Conservation (phyloP, 768 basidiomycete genomes). For the Obba rivulosa region DNA sequence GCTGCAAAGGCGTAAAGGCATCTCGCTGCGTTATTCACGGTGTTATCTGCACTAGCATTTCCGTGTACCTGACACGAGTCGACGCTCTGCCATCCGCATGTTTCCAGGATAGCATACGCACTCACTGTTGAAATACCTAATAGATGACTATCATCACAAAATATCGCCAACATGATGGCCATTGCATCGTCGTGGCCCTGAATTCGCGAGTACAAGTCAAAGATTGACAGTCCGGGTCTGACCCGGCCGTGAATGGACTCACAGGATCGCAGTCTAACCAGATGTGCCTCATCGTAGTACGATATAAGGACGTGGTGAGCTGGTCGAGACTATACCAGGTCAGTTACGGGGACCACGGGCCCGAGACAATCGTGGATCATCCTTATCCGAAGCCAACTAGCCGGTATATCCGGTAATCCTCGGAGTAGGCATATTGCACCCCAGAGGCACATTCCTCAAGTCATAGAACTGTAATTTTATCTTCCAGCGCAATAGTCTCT, state of each 20-base stretch:
- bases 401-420: no score
- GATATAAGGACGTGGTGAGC: no score
- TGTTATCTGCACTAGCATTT: slow-evolving; percentile 60
- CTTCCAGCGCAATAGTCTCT: no score
- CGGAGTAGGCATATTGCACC: no score
- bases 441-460: no score
- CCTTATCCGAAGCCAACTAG: no score
- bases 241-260: slow-evolving; percentile 4
- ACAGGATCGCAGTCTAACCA: slow-evolving; percentile 35
- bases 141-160: slow-evolving; percentile 59
- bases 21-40: slow-evolving; percentile 68
- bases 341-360: no score
- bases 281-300: slow-evolving; percentile 20
- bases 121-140: slow-evolving; percentile 80
- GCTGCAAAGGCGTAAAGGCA: slow-evolving; percentile 75
- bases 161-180: slow-evolving; percentile 72
- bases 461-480: no score
- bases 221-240: neutral
- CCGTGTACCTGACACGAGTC: slow-evolving; percentile 65
- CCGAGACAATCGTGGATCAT: no score
- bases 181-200: slow-evolving; percentile 90
- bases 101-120: neutral
- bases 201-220: neutral
- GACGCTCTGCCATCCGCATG: neutral
- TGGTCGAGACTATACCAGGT: no score